Percentiles rank a stretch among this genome's conserved stretches.
phyloP scores from a whole-genome alignment of 2,329 filamentous ascomycete genomes.

The Sporothrix sp. region DNA sequence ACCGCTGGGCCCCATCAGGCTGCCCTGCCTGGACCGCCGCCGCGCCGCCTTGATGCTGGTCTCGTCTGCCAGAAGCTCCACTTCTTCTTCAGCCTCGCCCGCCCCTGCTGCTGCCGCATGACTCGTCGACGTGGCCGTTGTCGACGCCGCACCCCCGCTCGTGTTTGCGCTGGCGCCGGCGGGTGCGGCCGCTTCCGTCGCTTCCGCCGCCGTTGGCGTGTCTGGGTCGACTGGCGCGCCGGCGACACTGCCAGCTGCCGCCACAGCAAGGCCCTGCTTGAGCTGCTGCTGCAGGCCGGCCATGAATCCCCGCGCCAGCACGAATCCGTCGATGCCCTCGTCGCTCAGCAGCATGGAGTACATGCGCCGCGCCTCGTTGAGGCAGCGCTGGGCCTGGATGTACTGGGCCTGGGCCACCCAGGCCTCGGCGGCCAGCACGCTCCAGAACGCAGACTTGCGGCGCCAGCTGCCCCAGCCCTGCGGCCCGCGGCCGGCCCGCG shows the following conservation, averaged over 20 bases:
- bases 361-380: constrained; percentile 56
- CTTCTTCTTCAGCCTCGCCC: constrained; percentile 25
- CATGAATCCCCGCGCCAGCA: constrained; percentile 42
- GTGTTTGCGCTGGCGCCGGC: constrained; percentile 16
- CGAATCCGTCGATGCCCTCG: constrained; percentile 43
- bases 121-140: background rate
- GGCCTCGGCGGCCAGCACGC: constrained; percentile 67
- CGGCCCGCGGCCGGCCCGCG: constrained; percentile 58
- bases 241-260: background rate
- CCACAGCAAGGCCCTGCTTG: constrained; percentile 33
- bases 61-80: constrained; percentile 36
- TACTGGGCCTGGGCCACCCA: constrained; percentile 74
- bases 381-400: constrained; percentile 66
- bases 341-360: constrained; percentile 42
- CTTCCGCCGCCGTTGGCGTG: background rate
- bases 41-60: constrained; percentile 47
- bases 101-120: background rate
- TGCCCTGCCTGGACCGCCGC: constrained; percentile 44
- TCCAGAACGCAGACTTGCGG: constrained; percentile 86
- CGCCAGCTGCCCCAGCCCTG: constrained; percentile 60
- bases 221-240: too few relatives aligned
- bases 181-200: constrained; percentile 10
- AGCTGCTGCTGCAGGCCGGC: constrained; percentile 40
- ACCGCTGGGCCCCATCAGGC: constrained; percentile 35
- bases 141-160: constrained; percentile 17